phyloP scores from a whole-genome alignment of 495 filamentous ascomycete genomes.

The Podospora pseudocomata region DNA sequence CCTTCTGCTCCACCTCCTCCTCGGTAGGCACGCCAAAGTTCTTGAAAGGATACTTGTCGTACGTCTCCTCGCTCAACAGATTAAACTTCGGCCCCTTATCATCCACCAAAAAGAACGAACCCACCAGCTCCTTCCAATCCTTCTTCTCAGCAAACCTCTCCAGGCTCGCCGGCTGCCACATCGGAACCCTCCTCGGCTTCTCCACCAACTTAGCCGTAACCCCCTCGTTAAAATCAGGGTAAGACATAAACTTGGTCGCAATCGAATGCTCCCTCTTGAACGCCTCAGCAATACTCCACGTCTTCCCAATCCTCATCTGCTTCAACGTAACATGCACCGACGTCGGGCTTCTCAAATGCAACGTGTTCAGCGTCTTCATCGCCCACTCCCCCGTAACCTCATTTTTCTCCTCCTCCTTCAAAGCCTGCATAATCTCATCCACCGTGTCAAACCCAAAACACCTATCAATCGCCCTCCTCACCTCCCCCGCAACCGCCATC shows the following conservation, averaged over 20 bases:
- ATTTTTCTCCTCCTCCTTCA: conserved; percentile 53
- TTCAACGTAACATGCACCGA: conserved; percentile 75
- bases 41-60: conserved; percentile 63
- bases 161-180: conserved; percentile 70
- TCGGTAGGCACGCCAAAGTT: conserved; percentile 70
- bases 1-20: conserved; percentile 56
- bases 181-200: conserved; percentile 51
- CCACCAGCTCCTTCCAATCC: conserved; percentile 42
- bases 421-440: conserved; percentile 63
- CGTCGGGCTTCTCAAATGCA: conserved; percentile 74
- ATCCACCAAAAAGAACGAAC: conserved; percentile 54
- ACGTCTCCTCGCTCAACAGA: conserved; percentile 51
- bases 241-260: conserved; percentile 76
- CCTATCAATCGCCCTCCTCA: conserved; percentile 77
- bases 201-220: conserved; percentile 71
- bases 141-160: conserved; percentile 51
- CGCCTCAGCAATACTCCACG: conserved; percentile 75
- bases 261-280: conserved; percentile 81
- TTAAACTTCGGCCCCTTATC: conserved; percentile 45
- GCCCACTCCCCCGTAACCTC: conserved; percentile 62
- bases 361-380: conserved; percentile 61
- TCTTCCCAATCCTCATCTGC: conserved; percentile 68
- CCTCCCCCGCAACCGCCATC: conserved; percentile 57
- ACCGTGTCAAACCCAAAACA: conserved; percentile 67
- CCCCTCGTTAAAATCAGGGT: conserved; percentile 83